These are phyloP conservation scores for Coniochaeta sp. DNA, from an alignment of 2,329 filamentous ascomycete species.

Conservation along the genomic window DNA sequence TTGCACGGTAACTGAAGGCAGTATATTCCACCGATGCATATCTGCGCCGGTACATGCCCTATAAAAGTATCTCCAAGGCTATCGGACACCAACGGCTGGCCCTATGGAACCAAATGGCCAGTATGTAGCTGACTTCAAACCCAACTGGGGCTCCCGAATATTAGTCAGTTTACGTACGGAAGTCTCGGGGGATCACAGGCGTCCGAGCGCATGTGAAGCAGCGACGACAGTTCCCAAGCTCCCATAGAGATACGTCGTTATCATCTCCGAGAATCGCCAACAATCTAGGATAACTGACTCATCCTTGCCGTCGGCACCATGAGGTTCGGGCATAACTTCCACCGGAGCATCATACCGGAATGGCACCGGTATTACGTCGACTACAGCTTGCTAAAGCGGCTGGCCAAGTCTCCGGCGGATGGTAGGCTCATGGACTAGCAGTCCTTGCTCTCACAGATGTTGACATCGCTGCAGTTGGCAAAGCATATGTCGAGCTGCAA, in stretches of 20 bases:
- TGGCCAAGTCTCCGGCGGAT: conserved; percentile 8
- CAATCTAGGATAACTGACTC: background rate
- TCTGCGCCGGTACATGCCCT: too few species aligned
- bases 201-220: too few species aligned
- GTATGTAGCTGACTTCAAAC: too few species aligned
- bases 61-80: too few species aligned
- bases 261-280: background rate
- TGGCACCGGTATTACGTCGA: conserved; percentile 20
- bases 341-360: conserved; percentile 16
- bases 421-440: background rate
- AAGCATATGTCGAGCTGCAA: conserved; percentile 2
- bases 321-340: conserved; percentile 21
- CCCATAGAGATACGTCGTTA: too few species aligned
- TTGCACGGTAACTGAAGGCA: too few species aligned
- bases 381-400: conserved; percentile 18
- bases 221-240: background rate
- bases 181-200: too few species aligned
- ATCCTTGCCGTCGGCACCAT: conserved; percentile 9
- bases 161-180: too few species aligned
- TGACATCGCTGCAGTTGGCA: conserved; percentile 8
- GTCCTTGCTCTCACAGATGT: background rate
- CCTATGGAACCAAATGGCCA: too few species aligned
- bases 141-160: too few species aligned
- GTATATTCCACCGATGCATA: too few species aligned
- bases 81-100: too few species aligned